A percentile compares a stretch with the other conserved stretches of the same genome.
phyloP scores from a whole-genome alignment of 495 filamentous ascomycete genomes.

The Tuber magnatum region DNA sequence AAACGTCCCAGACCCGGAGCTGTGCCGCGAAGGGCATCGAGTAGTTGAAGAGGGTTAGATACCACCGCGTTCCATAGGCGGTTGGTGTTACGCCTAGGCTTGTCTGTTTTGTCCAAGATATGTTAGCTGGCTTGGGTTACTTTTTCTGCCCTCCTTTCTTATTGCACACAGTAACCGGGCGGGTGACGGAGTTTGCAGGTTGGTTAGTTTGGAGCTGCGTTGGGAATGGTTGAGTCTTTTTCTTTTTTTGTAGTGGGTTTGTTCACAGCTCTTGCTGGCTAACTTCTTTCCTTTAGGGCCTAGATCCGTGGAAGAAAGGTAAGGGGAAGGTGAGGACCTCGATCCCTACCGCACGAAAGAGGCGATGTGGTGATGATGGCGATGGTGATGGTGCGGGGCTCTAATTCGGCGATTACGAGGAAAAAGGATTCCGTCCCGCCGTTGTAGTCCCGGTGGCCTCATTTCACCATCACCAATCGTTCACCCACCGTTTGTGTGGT shows the following conservation, averaged over 20 bases:
- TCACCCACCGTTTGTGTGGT: background rate
- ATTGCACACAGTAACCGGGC: background rate
- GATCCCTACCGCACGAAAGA: background rate
- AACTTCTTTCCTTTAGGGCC: background rate
- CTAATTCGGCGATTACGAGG: background rate
- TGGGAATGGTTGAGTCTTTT: background rate
- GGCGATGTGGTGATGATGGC: background rate
- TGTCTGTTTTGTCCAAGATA: slow-evolving; percentile 50
- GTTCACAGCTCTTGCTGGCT: background rate
- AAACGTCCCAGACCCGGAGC: slow-evolving; percentile 97
- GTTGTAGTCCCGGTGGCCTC: background rate
- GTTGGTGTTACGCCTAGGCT: slow-evolving; percentile 75
- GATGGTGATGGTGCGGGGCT: background rate
- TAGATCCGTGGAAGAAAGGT: background rate
- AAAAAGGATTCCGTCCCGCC: background rate
- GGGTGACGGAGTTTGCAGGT: background rate
- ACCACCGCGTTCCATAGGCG: slow-evolving; percentile 93
- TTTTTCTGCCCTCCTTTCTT: background rate
- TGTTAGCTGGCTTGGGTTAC: slow-evolving; percentile 18
- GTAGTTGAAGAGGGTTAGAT: slow-evolving; percentile 95
- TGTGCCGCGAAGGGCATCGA: slow-evolving; percentile 94
- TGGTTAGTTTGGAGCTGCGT: background rate
- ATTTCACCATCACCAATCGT: background rate
- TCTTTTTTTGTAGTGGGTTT: background rate
- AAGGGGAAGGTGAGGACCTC: background rate